These are phyloP conservation scores for Tinospora cordifolia DNA, from an alignment of 164 flowering plant species.

Conservation along the genomic window DNA sequence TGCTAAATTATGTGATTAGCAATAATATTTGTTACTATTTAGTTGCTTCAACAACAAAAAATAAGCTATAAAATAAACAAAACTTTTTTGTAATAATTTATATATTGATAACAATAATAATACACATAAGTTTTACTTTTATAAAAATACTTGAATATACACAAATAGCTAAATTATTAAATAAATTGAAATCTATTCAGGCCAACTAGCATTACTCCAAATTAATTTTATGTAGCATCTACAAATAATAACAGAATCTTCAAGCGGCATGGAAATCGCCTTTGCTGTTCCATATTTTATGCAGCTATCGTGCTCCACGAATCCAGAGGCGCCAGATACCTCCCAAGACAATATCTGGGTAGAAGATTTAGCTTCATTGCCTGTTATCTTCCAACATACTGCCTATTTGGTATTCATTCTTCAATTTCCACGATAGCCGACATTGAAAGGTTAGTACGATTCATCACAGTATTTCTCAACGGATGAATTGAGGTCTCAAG, in stretches of 20 bases:
- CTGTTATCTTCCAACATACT: background rate
- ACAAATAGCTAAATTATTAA: too few relatives aligned
- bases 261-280: background rate
- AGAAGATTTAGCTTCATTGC: background rate
- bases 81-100: too few relatives aligned
- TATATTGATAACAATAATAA: too few relatives aligned
- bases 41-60: too few relatives aligned
- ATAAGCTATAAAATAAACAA: too few relatives aligned
- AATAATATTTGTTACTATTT: too few relatives aligned
- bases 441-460: background rate
- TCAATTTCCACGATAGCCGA: background rate
- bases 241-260: background rate
- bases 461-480: background rate
- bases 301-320: background rate
- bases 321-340: background rate
- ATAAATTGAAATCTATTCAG: too few relatives aligned
- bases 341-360: background rate
- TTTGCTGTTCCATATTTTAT: background rate
- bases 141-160: too few relatives aligned
- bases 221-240: background rate
- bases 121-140: too few relatives aligned
- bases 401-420: background rate
- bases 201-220: background rate
- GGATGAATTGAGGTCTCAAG: background rate
- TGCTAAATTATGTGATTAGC: too few relatives aligned